A percentile compares a stretch with the other conserved stretches of the same genome.
Evolutionary conservation across 371 early-diverging fungal species (phyloP).

Genomic region (Syncephalastrum racemosum): DNA sequence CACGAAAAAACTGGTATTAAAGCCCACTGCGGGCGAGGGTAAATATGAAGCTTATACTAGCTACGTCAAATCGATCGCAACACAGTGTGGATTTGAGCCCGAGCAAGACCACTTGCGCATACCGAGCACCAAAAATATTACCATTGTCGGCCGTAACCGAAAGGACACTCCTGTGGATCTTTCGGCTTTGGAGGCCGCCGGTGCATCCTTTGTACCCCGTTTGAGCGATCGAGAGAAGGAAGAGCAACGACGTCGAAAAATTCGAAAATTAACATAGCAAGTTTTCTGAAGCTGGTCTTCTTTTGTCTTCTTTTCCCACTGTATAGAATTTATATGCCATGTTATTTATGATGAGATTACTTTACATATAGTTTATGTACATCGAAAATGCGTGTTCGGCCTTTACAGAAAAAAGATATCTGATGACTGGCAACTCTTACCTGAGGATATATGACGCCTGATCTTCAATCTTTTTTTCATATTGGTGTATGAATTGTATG

Average conservation of each 20-base stretch:
- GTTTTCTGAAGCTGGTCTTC: too few relatives aligned
- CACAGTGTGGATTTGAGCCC: constrained; percentile 60
- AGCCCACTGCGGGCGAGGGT: constrained; percentile 50
- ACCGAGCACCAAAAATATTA: constrained; percentile 89
- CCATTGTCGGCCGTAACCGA: constrained; percentile 64
- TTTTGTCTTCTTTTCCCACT: too few relatives aligned
- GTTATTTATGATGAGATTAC: too few relatives aligned
- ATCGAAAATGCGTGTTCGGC: too few relatives aligned
- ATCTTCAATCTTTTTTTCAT: too few relatives aligned
- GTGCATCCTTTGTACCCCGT: constrained; percentile 53
- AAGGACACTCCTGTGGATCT: constrained; percentile 12
- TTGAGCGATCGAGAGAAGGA: constrained; percentile 63
- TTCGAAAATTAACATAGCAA: too few relatives aligned
- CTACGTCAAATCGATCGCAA: constrained; percentile 58
- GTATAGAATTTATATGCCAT: too few relatives aligned
- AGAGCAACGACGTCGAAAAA: constrained; percentile 22
- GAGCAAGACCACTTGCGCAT: constrained; percentile 79
- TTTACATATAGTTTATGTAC: too few relatives aligned
- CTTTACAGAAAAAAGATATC: too few relatives aligned
- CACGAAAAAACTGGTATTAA: constrained; percentile 42
- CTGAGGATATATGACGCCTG: too few relatives aligned
- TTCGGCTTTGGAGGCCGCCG: constrained; percentile 27
- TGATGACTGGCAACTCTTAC: too few relatives aligned
- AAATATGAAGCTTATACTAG: constrained; percentile 75
- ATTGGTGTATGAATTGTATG: too few relatives aligned